Evolutionary conservation across 805 yeast species (phyloP), one percentile per base, ranked within the genome.

Genomic region (Alloascoidea africana): DNA sequence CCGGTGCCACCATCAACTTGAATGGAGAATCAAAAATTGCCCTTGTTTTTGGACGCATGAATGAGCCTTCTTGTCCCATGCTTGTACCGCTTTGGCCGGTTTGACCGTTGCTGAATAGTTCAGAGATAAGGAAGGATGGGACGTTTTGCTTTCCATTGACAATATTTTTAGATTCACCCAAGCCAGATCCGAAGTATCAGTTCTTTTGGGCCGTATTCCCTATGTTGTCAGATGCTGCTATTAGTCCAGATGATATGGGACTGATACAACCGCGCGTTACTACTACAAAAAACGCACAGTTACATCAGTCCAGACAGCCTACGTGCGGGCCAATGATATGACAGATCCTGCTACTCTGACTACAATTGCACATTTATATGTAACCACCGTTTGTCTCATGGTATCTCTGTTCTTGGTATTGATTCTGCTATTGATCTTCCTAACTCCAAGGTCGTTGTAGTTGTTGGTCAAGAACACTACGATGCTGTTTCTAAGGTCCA

Each of bases 221-320:
- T 91, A 98, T 53, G 98, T 98, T 57, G 98, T 91, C 85, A 98
- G 98, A n/a, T n/a, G n/a, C n/a, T n/a, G n/a, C n/a, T n/a, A n/a
- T n/a, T n/a, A n/a, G n/a, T n/a, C n/a, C n/a, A n/a, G n/a, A n/a
- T n/a, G n/a, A n/a, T n/a, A n/a, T n/a, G n/a, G n/a, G n/a, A n/a
- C n/a, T n/a, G n/a, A n/a, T n/a, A n/a, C n/a, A n/a, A n/a, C n/a
- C n/a, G n/a, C n/a, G n/a, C n/a, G n/a, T n/a, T n/a, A n/a, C n/a
- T n/a, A n/a, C n/a, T n/a, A n/a, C 65, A 77, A 74, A 68, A 91
- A 91, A 78, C 98, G 98, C 76, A 91, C 98, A 65, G 97, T 91
- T 65, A 91, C 98, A 49, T 91, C 98, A 46, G 98, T 91, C 69
- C 98, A 91, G 76, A 98, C 98, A 62, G 98, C 91, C 54, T 91